A percentile compares a stretch with the other conserved stretches of the same genome.
These are phyloP conservation scores for Symbiodinium natans DNA, from an alignment of 73 alveolate species.

Conservation along the genomic window DNA sequence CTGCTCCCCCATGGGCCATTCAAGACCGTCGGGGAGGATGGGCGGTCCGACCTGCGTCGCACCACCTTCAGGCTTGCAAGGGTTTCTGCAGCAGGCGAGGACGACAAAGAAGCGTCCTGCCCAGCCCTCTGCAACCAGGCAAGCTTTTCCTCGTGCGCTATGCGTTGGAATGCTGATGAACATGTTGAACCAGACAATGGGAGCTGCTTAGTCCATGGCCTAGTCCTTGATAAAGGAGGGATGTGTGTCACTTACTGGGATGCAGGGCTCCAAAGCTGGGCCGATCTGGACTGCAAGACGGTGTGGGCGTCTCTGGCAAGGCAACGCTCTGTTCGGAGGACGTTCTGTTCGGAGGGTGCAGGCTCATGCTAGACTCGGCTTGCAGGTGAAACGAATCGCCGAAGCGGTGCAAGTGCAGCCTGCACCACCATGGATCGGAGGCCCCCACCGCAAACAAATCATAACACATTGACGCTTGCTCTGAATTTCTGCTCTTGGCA, in stretches of 20 bases:
- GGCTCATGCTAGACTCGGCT: no score
- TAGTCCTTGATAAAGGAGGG: no score
- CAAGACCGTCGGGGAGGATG: not conserved
- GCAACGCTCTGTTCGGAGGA: no score
- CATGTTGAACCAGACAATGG: no score
- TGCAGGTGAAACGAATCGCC: constrained; percentile 44
- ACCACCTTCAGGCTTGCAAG: not conserved
- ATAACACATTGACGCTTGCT: no score
- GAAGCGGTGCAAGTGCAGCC: constrained; percentile 8
- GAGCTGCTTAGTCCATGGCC: no score
- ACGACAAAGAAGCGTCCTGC: not conserved
- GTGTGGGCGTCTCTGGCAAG: constrained; percentile 59
- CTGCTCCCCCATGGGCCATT: constrained; percentile 35
- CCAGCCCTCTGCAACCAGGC: not conserved
- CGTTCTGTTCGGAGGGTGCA: no score
- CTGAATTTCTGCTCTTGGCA: not conserved
- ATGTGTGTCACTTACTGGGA: not conserved
- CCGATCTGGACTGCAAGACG: constrained; percentile 52
- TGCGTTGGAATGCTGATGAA: no score
- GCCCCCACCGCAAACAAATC: not conserved
- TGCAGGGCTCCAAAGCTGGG: not conserved
- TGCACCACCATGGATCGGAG: not conserved
- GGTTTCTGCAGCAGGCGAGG: not conserved
- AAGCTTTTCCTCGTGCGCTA: no score
- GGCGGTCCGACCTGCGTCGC: not conserved